Base-by-base conservation (phyloP, 2,329 filamentous ascomycete genomes). In the Fonsecaea multimorphosa region DNA sequence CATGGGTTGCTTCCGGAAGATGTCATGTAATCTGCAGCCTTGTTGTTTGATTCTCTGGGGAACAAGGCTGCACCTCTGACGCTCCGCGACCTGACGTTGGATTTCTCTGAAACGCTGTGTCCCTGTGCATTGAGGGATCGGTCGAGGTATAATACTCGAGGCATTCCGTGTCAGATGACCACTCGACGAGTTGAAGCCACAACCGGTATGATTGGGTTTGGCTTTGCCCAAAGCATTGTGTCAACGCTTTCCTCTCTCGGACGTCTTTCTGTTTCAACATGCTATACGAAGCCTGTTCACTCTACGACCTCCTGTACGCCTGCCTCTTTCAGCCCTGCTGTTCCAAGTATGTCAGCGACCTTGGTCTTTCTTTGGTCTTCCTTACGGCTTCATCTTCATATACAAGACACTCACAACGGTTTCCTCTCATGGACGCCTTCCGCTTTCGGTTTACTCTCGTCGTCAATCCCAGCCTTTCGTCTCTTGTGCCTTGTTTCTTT, bases 391-490 rank as follows among this genome's bases (percentile, higher is more conserved):
- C 38, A n/a, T n/a, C 16, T 40, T n/a, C 16, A 40, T 19, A 19
- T 11, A n/a, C 14, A 40, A 40, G 5, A 16, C 5, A 40, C 38
- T 8, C 14, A 3, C 7, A n/a, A 24, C 44, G 44, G 7, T 24
- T 49, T 12, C 44, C 44, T 49, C 44, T 49, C 44, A 11, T 24
- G 44, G 44, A 49, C 44, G 44, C 44, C 44, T 49, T 49, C 44
- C 44, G n/a, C 22, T 24, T 49, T 49, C 44, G 22, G 22, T 49
- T 9, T 24, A 4, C 44, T 24, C 19, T 24, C 5, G 44, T 12
- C 44, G 16, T 22, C 9, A 2, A 46, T 5, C 11, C 8, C 11
- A 12, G 6, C 19, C 9, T 14, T 24, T 49, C 7, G 0, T 12
- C 22, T 49, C 19, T 2, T 1, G n/a, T 44, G 12, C 14, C n/a